These are phyloP conservation scores for Eruca vesicaria DNA, from an alignment of 441 rosid genomes.

Conservation along the genomic window DNA sequence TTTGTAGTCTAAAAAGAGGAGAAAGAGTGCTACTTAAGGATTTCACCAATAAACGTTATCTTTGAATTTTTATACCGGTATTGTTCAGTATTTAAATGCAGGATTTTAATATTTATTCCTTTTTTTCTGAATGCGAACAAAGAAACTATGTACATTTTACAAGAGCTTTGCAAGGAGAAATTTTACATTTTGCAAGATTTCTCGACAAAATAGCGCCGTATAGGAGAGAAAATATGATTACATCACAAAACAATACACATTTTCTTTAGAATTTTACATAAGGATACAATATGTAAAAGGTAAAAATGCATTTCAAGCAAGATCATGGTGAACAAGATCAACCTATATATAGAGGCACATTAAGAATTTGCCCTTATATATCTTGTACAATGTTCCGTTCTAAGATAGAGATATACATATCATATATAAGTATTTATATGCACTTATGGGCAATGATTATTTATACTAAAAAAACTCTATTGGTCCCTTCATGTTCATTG, in stretches of 20 bases:
- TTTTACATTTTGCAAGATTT: neutral
- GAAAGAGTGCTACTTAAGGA: neutral
- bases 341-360: constrained; percentile 13
- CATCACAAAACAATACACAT: neutral
- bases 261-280: neutral
- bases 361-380: constrained; percentile 19
- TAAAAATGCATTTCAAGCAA: neutral
- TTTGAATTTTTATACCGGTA: neutral
- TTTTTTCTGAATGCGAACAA: neutral
- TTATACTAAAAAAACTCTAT: constrained; percentile 1
- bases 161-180: neutral
- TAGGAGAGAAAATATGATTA: neutral
- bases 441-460: constrained; percentile 8
- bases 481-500: constrained; percentile 12
- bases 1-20: neutral
- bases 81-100: neutral
- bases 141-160: neutral
- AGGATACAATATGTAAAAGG: neutral
- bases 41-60: neutral
- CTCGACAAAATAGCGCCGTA: neutral
- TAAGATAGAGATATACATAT: constrained; percentile 23
- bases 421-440: neutral
- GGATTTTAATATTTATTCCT: neutral
- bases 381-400: constrained; percentile 24
- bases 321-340: constrained; percentile 12